Conservation (phyloP, 768 basidiomycete genomes). For the Podaxis sp. region DNA sequence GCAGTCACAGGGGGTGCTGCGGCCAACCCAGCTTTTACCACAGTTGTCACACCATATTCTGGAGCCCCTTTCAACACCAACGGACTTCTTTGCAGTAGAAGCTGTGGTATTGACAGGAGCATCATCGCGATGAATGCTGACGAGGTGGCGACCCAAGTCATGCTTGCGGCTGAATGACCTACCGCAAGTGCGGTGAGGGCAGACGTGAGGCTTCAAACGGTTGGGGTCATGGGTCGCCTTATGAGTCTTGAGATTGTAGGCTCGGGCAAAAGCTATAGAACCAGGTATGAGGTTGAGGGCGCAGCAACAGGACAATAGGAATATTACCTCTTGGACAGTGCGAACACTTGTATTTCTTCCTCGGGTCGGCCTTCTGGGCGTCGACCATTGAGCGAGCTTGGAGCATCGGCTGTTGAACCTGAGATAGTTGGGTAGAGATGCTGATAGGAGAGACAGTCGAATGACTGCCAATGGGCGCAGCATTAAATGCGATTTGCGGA, state of each 20-base stretch:
- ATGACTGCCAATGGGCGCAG: conserved; percentile 31
- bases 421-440: conserved; percentile 49
- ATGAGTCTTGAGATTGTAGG: conserved; percentile 95
- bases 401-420: conserved; percentile 20
- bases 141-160: conserved; percentile 86
- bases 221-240: conserved; percentile 94
- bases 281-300: conserved; percentile 15
- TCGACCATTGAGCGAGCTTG: conserved; percentile 44
- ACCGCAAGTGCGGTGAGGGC: conserved; percentile 81
- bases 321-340: conserved; percentile 68
- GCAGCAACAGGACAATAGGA: neutral
- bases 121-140: conserved; percentile 81
- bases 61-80: conserved; percentile 64
- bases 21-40: conserved; percentile 66
- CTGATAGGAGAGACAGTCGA: conserved; percentile 57
- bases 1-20: conserved; percentile 56
- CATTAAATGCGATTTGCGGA: conserved; percentile 48
- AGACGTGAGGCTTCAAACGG: conserved; percentile 84
- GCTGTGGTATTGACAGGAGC: conserved; percentile 42
- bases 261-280: conserved; percentile 78
- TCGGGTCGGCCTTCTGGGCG: conserved; percentile 59
- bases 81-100: conserved; percentile 39
- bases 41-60: conserved; percentile 74
- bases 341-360: conserved; percentile 77
- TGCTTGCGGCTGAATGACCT: conserved; percentile 95